Base-by-base conservation (phyloP, 768 basidiomycete genomes). In the Sistotremastrum suecicum region DNA sequence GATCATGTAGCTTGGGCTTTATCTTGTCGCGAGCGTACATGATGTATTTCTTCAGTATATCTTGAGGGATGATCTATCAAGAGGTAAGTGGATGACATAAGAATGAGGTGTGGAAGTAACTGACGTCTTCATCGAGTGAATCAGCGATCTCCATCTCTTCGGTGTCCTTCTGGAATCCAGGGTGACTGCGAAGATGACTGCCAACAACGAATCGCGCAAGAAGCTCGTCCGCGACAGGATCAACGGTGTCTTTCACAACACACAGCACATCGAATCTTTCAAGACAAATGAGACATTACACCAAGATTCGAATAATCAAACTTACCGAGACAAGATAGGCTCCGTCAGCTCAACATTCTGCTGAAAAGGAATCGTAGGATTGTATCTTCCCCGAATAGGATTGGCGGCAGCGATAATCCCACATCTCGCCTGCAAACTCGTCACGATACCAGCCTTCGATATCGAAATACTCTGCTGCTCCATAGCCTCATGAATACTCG, bases 401-500 rank as follows among this genome's bases (percentile, higher is more conserved):
- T 99, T 99, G 44, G 95, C 95, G 1, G 95, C 95, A 34, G 95
- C 95, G 49, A 98, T 79, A 63, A 99, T 90, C 5, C 92, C 91
- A 64, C 94, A 98, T 12, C 95, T 82, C 29, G 95, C 95, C 65
- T 97, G 92, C 5, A 99, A 74, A 10, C 87, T 86, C n/a, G 95
- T 98, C 46, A 98, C 86, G 51, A 99, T 99, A 38, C 95, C 95
- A 10, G 95, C 95, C 60, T 99, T 99, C 28, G 94, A 90, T 56
- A 99, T 98, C 3, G 95, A 98, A 53, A 99, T 99, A 8, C 89
- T 85, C 61, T 98, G 95, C 65, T 99, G 95, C 60, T 99, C 95
- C 95, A 99, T 99, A 1, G 95, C 95, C 62, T 99, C 95, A 69
- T 98, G 95, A 56, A 99, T 98, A 3, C 91, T 95, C 10, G 92